phyloP scores from a whole-genome alignment of 352 stramenopile genomes.

The Aphanomyces euteiches region DNA sequence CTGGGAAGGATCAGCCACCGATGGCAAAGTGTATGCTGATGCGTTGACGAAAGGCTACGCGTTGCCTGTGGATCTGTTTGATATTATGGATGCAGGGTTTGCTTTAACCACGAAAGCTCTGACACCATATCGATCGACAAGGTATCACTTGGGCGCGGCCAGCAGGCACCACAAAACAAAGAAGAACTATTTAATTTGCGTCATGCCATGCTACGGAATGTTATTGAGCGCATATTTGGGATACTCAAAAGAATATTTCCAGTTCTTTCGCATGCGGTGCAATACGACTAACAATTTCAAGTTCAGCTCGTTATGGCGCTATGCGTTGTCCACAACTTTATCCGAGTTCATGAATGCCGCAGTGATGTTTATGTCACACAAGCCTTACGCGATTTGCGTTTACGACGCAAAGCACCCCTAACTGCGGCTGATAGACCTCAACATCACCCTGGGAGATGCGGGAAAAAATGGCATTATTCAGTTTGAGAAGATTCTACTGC shows the following conservation, averaged over 20 bases:
- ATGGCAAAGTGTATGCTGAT: constrained; percentile 15
- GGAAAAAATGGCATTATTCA: too few species aligned
- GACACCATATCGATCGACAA: background rate
- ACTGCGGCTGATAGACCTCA: background rate
- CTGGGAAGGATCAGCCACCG: constrained; percentile 1
- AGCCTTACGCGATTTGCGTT: background rate
- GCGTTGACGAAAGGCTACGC: background rate
- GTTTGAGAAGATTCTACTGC: too few species aligned
- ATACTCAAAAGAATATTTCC: background rate
- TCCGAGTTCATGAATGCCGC: constrained; percentile 4
- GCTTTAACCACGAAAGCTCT: background rate
- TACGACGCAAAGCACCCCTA: background rate
- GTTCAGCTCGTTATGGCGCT: background rate
- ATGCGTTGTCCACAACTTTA: constrained; percentile 4
- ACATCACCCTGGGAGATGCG: too few species aligned
- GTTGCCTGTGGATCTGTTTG: background rate
- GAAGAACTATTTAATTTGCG: constrained; percentile 32
- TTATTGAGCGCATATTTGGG: constrained; percentile 30
- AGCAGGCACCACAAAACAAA: constrained; percentile 18
- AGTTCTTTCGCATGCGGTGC: background rate
- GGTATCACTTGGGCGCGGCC: constrained; percentile 30
- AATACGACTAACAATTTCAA: constrained; percentile 7
- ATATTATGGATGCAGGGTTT: constrained; percentile 13
- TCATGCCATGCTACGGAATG: constrained; percentile 25
- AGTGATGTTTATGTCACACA: constrained; percentile 3